Evolutionary conservation across 2,329 filamentous ascomycete genomes (phyloP), one percentile per base, ranked within the genome.

Genomic region (Xylaria multiplex): DNA sequence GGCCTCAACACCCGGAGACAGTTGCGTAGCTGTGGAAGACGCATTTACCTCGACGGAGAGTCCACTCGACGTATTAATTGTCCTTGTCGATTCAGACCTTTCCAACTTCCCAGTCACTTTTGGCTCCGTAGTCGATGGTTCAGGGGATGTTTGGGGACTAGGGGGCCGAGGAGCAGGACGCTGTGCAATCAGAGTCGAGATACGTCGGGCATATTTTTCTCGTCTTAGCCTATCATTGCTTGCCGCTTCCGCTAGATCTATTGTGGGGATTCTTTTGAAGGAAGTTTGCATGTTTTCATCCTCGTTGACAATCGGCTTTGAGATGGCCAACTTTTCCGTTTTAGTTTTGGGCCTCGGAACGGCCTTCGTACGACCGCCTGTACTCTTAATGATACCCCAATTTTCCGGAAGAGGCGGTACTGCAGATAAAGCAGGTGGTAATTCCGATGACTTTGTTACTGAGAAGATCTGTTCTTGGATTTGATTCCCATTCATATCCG

Each of bases 1-100:
- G 49, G 82, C 82, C 6, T 86, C 84, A 3, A 77, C 73, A 2
- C 80, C 81, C 0, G 85, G 85, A 3, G 86, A 88, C 6, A 84
- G 74, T 71, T 86, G 81, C 7, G 81, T 79, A 1, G 82, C 83
- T 11, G 82, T 83, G 3, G 81, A 82, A 13, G 76, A 77, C 1
- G 80, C 82, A 56, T 77, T 77, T 74, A 73, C 65, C 72, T 75
- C 37, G 72, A 77, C 72, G 61, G 76, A 77, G 32, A 77, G 63
- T 13, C 70, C 70, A 6, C 68, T 68, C n/a, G 64, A 62, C 5
- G 69, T 73, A 46, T 71, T 64, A 8, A 54, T 60, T 32, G 73
- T 73, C 65, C 72, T 74, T 9, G 35, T 75, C 37, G 73, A 77
- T 58, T 62, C 72, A 22, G 70, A 70, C 64, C 67, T 70, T 62